Base-by-base conservation (phyloP, 352 stramenopile species). In the Phytophthora foliorum region DNA sequence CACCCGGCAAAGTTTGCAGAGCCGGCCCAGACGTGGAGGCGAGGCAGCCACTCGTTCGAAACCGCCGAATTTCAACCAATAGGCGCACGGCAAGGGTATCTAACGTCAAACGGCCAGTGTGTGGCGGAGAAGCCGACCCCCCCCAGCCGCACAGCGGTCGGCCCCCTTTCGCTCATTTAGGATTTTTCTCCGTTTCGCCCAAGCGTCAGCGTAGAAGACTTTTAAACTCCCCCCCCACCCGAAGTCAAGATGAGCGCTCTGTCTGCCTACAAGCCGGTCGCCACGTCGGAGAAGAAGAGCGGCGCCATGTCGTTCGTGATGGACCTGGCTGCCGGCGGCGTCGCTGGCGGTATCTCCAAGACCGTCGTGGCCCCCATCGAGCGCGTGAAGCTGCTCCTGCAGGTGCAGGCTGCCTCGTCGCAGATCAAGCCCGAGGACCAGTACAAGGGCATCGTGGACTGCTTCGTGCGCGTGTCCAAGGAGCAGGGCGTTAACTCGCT, bases 401-500 rank as follows among this genome's bases (percentile, higher is more conserved):
- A 98, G 81, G 90, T 97, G 59, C 92, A 98, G 79, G 86, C 89
- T 27, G 90, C 88, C 4, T 96, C 90, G 74, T 86, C 89, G 57
- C 88, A 97, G 78, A 97, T 98, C 76, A 96, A 95, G 85, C 81
- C 86, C 6, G 87, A 97, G 75, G 84, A 96, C 81, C 91, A 95
- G 76, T 97, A 98, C 88, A 97, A 96, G 79, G 90, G 90, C 67
- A 92, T 96, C 57, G 74, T 95, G 13, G 91, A 97, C 81, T 97
- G 91, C 86, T 93, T 97, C 64, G 79, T 85, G 50, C 90, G 92
- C 72, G 89, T 98, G 74, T 86, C 90, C 46, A 85, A 86, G 61
- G 92, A 98, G 76, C 90, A 97, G 84, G 92, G 92, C 32, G 57
- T 97, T 14, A 68, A 53, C 69, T 97, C 91, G 49, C 95, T 98